These are phyloP conservation scores for Salix koriyanagi DNA, from an alignment of 345 rosid species.

Conservation along the genomic window DNA sequence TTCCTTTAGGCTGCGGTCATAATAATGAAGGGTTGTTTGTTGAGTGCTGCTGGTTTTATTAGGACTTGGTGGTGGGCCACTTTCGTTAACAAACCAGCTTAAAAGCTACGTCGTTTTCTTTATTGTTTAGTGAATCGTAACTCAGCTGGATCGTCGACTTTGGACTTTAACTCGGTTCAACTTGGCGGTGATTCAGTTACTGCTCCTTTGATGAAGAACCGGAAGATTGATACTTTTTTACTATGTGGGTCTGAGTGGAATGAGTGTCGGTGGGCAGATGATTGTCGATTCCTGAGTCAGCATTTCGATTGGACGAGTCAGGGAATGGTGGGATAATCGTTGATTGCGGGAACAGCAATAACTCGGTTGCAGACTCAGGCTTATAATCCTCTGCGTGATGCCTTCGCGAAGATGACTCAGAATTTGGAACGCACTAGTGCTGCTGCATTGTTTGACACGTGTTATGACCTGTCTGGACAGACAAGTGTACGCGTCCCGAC, in stretches of 20 bases:
- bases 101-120: slow-evolving; percentile 70
- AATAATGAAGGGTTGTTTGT: slow-evolving; percentile 81
- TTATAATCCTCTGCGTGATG: slow-evolving; percentile 68
- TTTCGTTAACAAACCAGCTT: slow-evolving; percentile 71
- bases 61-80: slow-evolving; percentile 85
- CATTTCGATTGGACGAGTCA: slow-evolving; percentile 57
- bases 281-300: slow-evolving; percentile 55
- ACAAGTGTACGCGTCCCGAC: slow-evolving; percentile 70
- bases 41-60: slow-evolving; percentile 80
- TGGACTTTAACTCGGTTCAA: slow-evolving; percentile 71
- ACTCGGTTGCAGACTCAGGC: slow-evolving; percentile 80
- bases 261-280: slow-evolving; percentile 76
- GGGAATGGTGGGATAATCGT: slow-evolving; percentile 81
- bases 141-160: slow-evolving; percentile 55
- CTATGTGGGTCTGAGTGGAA: slow-evolving; percentile 71
- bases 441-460: slow-evolving; percentile 83
- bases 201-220: slow-evolving; percentile 57
- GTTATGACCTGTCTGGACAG: slow-evolving; percentile 69
- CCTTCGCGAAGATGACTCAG: slow-evolving; percentile 43
- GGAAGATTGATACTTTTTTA: slow-evolving; percentile 76
- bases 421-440: slow-evolving; percentile 38
- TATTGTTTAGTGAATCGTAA: slow-evolving; percentile 90
- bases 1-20: slow-evolving; percentile 70
- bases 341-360: slow-evolving; percentile 92
- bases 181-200: slow-evolving; percentile 37